Percentiles rank a stretch among this genome's conserved stretches.
phyloP scores from a whole-genome alignment of 768 basidiomycete genomes.

The Boletus rubropictus region DNA sequence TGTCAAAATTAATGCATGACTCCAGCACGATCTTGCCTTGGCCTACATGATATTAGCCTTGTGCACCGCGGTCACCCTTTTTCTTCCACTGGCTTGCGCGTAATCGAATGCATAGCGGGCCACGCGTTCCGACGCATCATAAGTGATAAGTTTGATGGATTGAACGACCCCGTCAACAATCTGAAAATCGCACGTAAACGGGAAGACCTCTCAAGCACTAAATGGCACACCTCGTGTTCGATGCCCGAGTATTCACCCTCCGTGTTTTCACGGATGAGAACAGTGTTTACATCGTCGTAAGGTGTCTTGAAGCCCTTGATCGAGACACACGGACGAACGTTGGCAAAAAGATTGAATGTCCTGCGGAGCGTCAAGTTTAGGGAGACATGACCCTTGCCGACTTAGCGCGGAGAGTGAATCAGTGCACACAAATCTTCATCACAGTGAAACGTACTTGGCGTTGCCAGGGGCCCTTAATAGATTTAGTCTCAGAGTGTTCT shows the following conservation, averaged over 20 bases:
- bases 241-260: slow-evolving; percentile 99
- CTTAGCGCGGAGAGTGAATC: slow-evolving; percentile 37
- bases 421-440: slow-evolving; percentile 3
- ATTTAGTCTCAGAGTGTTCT: slow-evolving; percentile 10
- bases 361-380: slow-evolving; percentile 94
- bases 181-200: slow-evolving; percentile 35
- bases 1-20: slow-evolving; percentile 30
- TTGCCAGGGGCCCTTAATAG: slow-evolving; percentile 80
- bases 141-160: slow-evolving; percentile 98
- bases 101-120: slow-evolving; percentile 98
- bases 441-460: slow-evolving; percentile 68
- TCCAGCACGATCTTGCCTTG: background rate
- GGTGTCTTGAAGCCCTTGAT: slow-evolving; percentile 97
- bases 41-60: slow-evolving; percentile 98
- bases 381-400: slow-evolving; percentile 98
- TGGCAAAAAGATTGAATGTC: slow-evolving; percentile 98
- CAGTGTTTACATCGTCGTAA: slow-evolving; percentile 97
- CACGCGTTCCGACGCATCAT: slow-evolving; percentile 97
- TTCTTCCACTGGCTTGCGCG: slow-evolving; percentile 80
- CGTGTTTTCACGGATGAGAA: slow-evolving; percentile 98
- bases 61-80: slow-evolving; percentile 96
- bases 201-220: background rate
- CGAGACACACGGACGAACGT: slow-evolving; percentile 93
- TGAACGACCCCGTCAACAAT: slow-evolving; percentile 97
- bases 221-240: slow-evolving; percentile 80